These are phyloP conservation scores for Aspergillus sclerotiicarbonarius DNA, from an alignment of 495 filamentous ascomycete species.

Conservation along the genomic window DNA sequence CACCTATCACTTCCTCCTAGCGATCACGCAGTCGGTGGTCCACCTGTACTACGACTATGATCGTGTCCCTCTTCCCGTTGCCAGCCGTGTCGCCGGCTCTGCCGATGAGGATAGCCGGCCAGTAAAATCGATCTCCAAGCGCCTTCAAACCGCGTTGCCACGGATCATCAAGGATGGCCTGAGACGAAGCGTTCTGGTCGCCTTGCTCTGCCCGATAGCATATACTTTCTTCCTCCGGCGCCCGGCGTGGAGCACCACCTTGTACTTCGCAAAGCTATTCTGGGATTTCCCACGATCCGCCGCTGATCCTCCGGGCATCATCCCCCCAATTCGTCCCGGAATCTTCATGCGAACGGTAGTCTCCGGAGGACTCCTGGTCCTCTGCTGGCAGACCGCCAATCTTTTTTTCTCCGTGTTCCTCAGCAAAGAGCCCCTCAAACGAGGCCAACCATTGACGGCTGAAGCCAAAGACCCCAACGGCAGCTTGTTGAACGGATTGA, in stretches of 20 bases:
- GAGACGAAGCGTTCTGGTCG: constrained; percentile 41
- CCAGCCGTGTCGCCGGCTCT: constrained; percentile 30
- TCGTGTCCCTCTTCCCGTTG: constrained; percentile 56
- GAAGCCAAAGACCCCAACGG: constrained; percentile 90
- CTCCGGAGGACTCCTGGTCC: constrained; percentile 63
- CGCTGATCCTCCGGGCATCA: constrained; percentile 50
- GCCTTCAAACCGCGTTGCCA: constrained; percentile 28
- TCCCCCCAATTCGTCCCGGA: constrained; percentile 55
- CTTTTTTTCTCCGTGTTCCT: constrained; percentile 74
- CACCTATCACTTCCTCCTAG: constrained; percentile 64
- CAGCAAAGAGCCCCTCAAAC: constrained; percentile 76
- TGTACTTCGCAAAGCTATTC: constrained; percentile 67
- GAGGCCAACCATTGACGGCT: constrained; percentile 74
- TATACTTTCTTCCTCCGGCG: constrained; percentile 66
- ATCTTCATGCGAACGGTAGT: constrained; percentile 59
- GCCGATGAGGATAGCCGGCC: constrained; percentile 37
- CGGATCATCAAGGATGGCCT: constrained; percentile 30
- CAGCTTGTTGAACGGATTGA: constrained; percentile 79
- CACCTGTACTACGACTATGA: constrained; percentile 79
- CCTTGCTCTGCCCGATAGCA: constrained; percentile 47
- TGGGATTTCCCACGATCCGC: constrained; percentile 71
- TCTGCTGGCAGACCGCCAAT: constrained; percentile 74
- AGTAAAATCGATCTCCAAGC: constrained; percentile 32
- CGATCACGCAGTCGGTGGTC: constrained; percentile 60
- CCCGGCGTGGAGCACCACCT: constrained; percentile 62